These are phyloP conservation scores for Trypanosoma scelopori DNA, from an alignment of 208 protist genomes.

Conservation along the genomic window DNA sequence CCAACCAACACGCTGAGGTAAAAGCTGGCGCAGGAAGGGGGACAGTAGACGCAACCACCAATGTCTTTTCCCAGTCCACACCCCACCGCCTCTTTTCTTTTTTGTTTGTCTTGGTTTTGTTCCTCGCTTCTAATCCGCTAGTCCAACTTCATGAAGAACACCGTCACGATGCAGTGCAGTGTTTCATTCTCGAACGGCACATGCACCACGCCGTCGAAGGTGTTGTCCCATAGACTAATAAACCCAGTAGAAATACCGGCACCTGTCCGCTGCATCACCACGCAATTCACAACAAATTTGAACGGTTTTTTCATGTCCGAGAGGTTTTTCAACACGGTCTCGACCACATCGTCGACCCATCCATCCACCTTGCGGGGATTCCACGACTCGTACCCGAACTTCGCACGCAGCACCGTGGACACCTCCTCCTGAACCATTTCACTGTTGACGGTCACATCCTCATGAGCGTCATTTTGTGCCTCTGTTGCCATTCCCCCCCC, in stretches of 20 bases:
- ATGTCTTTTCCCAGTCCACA: neutral
- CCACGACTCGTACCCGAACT: slow-evolving; percentile 76
- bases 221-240: slow-evolving; percentile 92
- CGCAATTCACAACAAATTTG: slow-evolving; percentile 91
- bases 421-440: slow-evolving; percentile 86
- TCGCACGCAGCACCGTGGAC: slow-evolving; percentile 48
- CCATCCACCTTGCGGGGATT: slow-evolving; percentile 79
- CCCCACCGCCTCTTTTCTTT: neutral
- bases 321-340: slow-evolving; percentile 69
- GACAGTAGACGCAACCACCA: neutral
- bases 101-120: slow-evolving; percentile 13
- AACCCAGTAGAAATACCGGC: slow-evolving; percentile 88
- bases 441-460: slow-evolving; percentile 83
- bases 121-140: slow-evolving; percentile 23
- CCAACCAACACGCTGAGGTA: neutral
- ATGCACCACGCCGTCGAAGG: slow-evolving; percentile 88
- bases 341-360: slow-evolving; percentile 84
- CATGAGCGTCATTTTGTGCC: slow-evolving; percentile 57
- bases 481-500: slow-evolving; percentile 60
- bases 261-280: slow-evolving; percentile 92
- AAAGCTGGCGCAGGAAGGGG: too few species aligned
- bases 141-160: slow-evolving; percentile 90
- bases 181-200: slow-evolving; percentile 87
- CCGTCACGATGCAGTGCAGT: slow-evolving; percentile 79
- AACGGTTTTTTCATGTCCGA: slow-evolving; percentile 92